These are phyloP conservation scores for Geranium rotundifolium DNA, from an alignment of 345 rosid species.

Conservation along the genomic window DNA sequence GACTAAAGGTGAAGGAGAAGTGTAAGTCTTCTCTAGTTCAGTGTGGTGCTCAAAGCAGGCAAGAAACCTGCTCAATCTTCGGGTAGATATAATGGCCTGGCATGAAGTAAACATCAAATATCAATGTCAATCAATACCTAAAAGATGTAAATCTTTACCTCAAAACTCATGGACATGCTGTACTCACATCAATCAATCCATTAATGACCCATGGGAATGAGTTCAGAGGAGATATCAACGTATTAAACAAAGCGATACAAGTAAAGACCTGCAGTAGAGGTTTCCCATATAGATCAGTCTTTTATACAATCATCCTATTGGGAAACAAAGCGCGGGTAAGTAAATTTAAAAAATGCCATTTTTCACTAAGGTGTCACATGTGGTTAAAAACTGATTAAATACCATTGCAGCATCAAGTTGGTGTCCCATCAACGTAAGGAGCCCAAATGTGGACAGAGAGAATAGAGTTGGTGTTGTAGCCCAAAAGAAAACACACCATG, in stretches of 20 bases:
- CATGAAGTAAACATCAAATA: slow-evolving; percentile 10
- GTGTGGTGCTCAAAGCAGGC: slow-evolving; percentile 38
- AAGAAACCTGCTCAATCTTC: slow-evolving; percentile 74
- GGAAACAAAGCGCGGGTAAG: neutral
- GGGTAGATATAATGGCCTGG: slow-evolving; percentile 78
- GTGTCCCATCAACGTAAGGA: slow-evolving; percentile 75
- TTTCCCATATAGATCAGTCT: slow-evolving; percentile 9
- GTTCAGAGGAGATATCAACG: slow-evolving; percentile 81
- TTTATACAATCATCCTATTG: neutral
- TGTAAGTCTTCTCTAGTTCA: slow-evolving; percentile 14
- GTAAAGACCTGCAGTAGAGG: slow-evolving; percentile 66
- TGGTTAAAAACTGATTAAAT: slow-evolving; percentile 1
- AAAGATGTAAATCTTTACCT: slow-evolving; percentile 3
- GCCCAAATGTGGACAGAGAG: slow-evolving; percentile 80
- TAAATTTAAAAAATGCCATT: neutral
- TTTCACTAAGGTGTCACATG: neutral
- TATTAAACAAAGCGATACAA: slow-evolving; percentile 82
- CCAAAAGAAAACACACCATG: slow-evolving; percentile 99
- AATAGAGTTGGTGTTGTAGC: slow-evolving; percentile 93
- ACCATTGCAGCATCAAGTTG: slow-evolving; percentile 95
- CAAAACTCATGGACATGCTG: slow-evolving; percentile 7
- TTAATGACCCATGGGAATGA: slow-evolving; percentile 97
- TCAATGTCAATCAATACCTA: slow-evolving; percentile 4
- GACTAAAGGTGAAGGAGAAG: slow-evolving; percentile 13
- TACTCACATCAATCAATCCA: slow-evolving; percentile 86